These are phyloP conservation scores for Paraphaeosphaeria sporulosa DNA, from an alignment of 2,329 filamentous ascomycete genomes.

Conservation along the genomic window DNA sequence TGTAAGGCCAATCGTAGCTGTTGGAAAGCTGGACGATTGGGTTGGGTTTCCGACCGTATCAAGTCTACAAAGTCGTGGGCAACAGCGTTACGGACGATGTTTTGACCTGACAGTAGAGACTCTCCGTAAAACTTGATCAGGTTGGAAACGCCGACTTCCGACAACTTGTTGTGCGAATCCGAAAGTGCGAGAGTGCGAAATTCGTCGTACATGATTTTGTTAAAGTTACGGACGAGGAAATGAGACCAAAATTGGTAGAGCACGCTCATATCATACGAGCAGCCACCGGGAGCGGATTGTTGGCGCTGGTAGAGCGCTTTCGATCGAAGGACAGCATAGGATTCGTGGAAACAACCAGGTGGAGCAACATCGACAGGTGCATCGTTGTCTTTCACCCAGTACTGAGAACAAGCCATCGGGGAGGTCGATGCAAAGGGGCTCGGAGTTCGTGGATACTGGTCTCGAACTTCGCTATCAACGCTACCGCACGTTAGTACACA, in stretches of 20 bases:
- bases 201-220: conserved; percentile 76
- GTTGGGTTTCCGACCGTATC: conserved; percentile 57
- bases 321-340: conserved; percentile 57
- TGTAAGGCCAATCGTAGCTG: conserved; percentile 62
- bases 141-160: conserved; percentile 65
- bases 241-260: conserved; percentile 80
- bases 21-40: conserved; percentile 57
- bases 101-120: conserved; percentile 59
- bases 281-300: conserved; percentile 52
- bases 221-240: conserved; percentile 77
- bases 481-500: conserved; percentile 33
- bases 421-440: conserved; percentile 28
- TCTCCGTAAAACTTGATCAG: conserved; percentile 72
- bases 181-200: conserved; percentile 71
- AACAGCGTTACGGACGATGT: conserved; percentile 61
- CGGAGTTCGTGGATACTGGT: conserved; percentile 27
- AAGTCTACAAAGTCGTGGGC: conserved; percentile 64
- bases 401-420: conserved; percentile 36
- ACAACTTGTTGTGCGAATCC: conserved; percentile 65
- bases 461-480: conserved; percentile 29
- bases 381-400: conserved; percentile 61
- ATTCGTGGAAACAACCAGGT: conserved; percentile 56
- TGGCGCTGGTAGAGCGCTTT: conserved; percentile 60
- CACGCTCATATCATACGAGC: conserved; percentile 67
- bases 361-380: conserved; percentile 53